phyloP scores from a whole-genome alignment of 2,329 filamentous ascomycete species.

The Hansfordia pulvinata region DNA sequence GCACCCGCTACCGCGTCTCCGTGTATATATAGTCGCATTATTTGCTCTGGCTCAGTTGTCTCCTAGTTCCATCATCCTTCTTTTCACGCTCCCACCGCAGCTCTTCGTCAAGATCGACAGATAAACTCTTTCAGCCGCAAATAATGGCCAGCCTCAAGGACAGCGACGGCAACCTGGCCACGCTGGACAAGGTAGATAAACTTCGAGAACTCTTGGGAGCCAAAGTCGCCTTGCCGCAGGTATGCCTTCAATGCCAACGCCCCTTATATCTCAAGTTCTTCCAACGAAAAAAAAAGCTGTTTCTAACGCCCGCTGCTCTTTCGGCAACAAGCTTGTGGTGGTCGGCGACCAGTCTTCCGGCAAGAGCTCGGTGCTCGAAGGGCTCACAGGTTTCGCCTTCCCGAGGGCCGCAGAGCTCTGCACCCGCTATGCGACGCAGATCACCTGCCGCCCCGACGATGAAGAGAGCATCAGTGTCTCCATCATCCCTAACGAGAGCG shows the following conservation, averaged over 20 bases:
- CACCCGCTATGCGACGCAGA: conserved; percentile 49
- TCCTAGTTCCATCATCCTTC: too few species aligned
- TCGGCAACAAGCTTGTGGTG: conserved; percentile 68
- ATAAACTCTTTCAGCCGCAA: too few species aligned
- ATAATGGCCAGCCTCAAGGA: too few species aligned
- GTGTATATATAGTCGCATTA: too few species aligned
- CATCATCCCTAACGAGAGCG: conserved; percentile 56
- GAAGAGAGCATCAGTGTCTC: conserved; percentile 19
- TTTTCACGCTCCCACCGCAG: too few species aligned
- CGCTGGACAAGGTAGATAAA: conserved; percentile 22
- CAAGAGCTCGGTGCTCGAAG: conserved; percentile 53
- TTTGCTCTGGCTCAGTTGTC: too few species aligned
- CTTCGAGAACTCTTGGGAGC: conserved; percentile 25
- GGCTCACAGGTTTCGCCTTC: conserved; percentile 47
- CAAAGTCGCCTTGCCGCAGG: conserved; percentile 17
- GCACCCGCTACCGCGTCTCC: too few species aligned
- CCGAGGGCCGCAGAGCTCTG: conserved; percentile 43
- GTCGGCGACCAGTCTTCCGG: conserved; percentile 49
- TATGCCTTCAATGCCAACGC: conserved; percentile 8
- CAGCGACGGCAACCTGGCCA: conserved; percentile 10
- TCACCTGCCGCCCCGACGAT: conserved; percentile 35
- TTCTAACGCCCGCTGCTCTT: conserved; percentile 79
- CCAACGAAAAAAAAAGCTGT: too few species aligned
- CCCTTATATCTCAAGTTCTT: conserved; percentile 3
- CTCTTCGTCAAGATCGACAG: too few species aligned